Evolutionary conservation across 2,329 filamentous ascomycete genomes (phyloP).

Genomic region (Neofusicoccum cordaticola): DNA sequence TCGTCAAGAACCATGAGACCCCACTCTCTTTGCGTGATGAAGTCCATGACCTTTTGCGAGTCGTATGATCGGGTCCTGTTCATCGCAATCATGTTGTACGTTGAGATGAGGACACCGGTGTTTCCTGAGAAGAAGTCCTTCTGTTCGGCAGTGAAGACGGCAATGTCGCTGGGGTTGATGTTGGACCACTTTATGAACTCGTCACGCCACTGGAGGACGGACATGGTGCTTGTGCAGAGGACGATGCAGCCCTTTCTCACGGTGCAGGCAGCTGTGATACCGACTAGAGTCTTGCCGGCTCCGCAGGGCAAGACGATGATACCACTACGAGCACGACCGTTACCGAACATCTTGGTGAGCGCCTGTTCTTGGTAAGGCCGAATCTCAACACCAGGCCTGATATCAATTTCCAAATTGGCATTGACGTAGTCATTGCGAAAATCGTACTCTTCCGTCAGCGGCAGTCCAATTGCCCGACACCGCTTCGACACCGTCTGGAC

Average conservation of each 20-base stretch:
- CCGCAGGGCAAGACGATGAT: conserved; percentile 97
- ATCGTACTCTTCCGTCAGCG: conserved; percentile 94
- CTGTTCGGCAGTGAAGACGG: conserved; percentile 90
- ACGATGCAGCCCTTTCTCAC: conserved; percentile 97
- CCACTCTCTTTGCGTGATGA: conserved; percentile 86
- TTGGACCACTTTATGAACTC: conserved; percentile 99
- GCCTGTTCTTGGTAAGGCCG: conserved; percentile 96
- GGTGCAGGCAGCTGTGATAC: conserved; percentile 96
- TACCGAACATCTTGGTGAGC: conserved; percentile 98
- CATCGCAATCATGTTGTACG: conserved; percentile 98
- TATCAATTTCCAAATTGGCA: conserved; percentile 87
- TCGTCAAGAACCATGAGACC: conserved; percentile 96
- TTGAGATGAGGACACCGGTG: conserved; percentile 94
- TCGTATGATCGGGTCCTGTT: conserved; percentile 85
- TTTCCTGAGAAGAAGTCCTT: conserved; percentile 83
- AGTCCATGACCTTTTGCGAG: conserved; percentile 96
- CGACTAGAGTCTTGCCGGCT: conserved; percentile 93
- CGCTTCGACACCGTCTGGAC: conserved; percentile 87
- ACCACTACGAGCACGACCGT: conserved; percentile 92
- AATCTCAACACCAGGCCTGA: conserved; percentile 85
- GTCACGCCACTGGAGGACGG: conserved; percentile 91
- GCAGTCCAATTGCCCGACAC: conserved; percentile 81
- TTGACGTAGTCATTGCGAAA: conserved; percentile 90
- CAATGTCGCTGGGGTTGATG: conserved; percentile 88
- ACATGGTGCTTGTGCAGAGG: conserved; percentile 96